Evolutionary conservation across 495 filamentous ascomycete genomes (phyloP), one percentile per base, ranked within the genome.

Genomic region (Pyronema omphalodes): DNA sequence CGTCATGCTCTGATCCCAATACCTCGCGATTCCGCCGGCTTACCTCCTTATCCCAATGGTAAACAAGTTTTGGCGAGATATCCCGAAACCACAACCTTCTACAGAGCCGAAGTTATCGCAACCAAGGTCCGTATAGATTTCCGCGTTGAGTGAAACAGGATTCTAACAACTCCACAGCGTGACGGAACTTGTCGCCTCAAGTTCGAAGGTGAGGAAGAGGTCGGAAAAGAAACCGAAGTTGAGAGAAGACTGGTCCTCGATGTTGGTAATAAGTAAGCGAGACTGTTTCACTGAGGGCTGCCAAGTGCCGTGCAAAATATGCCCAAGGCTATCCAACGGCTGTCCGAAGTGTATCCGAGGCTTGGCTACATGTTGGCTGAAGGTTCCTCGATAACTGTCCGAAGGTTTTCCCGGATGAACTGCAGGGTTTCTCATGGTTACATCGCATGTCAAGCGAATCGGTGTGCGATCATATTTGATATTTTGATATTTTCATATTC

Each of bases 1-100:
- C 87, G 88, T 1, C 75, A 74, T 55, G 82, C 78, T 54, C 77
- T 96, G 68, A 88, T 95, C 35, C 79, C 85, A 7, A 94, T 98
- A 44, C 86, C 86, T 3, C 73, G 70, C 7, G 66, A 71, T 45
- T 73, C 66, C 46, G 69, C 71, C 35, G 70, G 71, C 6, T 65
- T 94, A 44, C 72, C 78, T 1, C 76, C 82, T 9, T 88, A 89
- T 60, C 73, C 88, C 0, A 69, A 77, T 52, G 88, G 88, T 11
- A 88, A 84, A 62, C 78, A 78, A 18, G 86, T 93, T 33, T 69
- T 93, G 51, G 86, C 86, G 0, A 71, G 85, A 39, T 93, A 93
- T 62, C 86, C 86, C 0, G 82, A 87, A 54, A 99, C 93, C 8
- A 94, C 91, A 1, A 95, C 89, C 0, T 99, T 99, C 62, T 99